phyloP scores from a whole-genome alignment of 2,329 filamentous ascomycete species.

The Colletotrichum sp. region DNA sequence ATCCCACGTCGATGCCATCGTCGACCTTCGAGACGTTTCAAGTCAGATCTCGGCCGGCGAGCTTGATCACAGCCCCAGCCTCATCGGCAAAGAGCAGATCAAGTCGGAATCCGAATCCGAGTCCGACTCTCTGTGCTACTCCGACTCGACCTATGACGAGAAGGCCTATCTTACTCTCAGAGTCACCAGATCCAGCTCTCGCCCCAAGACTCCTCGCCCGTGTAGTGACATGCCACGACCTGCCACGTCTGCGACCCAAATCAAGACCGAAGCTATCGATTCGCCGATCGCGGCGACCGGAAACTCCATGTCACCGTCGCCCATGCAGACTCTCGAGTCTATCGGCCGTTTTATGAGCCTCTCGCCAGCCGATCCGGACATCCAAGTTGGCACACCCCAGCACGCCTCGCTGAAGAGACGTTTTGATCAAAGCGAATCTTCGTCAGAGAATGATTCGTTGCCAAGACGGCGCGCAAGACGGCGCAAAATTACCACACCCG shows the following conservation, averaged over 20 bases:
- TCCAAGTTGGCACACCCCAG: neutral
- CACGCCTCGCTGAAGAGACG: neutral
- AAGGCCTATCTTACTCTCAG: neutral
- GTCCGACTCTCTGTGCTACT: neutral
- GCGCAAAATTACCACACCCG: neutral
- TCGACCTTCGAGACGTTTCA: neutral
- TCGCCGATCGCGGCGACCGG: neutral
- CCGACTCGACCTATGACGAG: neutral
- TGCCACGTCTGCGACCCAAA: accelerated
- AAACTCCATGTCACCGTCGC: neutral
- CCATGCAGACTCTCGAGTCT: neutral
- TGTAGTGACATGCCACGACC: neutral
- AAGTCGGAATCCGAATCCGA: neutral
- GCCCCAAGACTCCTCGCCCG: neutral
- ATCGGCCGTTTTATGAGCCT: neutral
- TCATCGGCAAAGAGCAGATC: neutral
- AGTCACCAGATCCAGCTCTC: neutral
- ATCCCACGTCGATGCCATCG: neutral
- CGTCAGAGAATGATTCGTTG: neutral
- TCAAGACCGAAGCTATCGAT: accelerated
- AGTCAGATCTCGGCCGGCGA: neutral
- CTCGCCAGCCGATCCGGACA: neutral
- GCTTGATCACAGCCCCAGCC: neutral
- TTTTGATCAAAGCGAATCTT: neutral
- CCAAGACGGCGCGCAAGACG: neutral